These are phyloP conservation scores for Alternaria conjuncta DNA, from an alignment of 2,329 filamentous ascomycete genomes.

Conservation along the genomic window DNA sequence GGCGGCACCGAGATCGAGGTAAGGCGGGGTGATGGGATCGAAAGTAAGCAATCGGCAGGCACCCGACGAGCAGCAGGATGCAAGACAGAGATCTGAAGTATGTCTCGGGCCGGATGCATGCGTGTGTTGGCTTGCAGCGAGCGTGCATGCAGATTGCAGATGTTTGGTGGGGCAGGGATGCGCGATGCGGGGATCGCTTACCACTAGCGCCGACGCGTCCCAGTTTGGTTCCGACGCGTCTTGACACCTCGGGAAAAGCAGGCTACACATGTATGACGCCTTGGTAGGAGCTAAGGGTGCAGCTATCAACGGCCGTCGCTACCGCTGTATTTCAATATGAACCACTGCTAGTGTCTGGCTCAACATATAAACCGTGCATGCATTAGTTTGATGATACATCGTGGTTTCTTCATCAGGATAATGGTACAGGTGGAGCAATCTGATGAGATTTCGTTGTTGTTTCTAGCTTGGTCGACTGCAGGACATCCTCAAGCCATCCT, in stretches of 20 bases:
- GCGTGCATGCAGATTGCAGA: conserved; percentile 7
- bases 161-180: conserved; percentile 14
- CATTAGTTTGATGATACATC: not conserved
- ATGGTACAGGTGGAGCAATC: not conserved
- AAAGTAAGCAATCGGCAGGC: not conserved
- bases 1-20: not conserved
- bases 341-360: not conserved
- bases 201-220: conserved; percentile 15
- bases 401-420: not conserved
- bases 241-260: not conserved
- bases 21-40: not conserved
- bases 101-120: conserved; percentile 4
- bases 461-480: conserved; percentile 30
- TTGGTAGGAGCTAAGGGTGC: not conserved
- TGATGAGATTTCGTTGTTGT: conserved; percentile 26
- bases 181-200: conserved; percentile 15
- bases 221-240: conserved; percentile 6
- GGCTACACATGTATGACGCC: not conserved
- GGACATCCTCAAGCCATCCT: conserved; percentile 27
- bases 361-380: conserved; percentile 1
- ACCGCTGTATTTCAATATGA: not conserved
- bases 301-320: conserved; percentile 1
- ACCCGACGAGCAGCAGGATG: not conserved
- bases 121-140: conserved; percentile 15
- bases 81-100: not conserved